These are phyloP conservation scores for Tillandsia fasciculata DNA, from an alignment of 176 grass and related monocot species.

Conservation along the genomic window DNA sequence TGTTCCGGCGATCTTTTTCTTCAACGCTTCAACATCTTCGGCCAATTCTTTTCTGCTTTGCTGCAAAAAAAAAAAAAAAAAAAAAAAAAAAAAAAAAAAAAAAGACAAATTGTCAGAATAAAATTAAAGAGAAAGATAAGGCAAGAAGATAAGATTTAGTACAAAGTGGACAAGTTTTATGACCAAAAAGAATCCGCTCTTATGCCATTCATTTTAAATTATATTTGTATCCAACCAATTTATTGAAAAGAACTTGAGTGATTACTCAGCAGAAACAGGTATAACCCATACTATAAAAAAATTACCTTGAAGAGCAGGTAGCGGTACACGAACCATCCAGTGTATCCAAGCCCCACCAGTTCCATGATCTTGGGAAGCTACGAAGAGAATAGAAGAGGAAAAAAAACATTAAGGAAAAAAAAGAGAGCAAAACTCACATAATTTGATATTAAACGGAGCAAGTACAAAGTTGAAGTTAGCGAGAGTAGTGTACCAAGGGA, in stretches of 20 bases:
- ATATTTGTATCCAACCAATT: background rate
- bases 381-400: slow-evolving; percentile 5
- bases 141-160: background rate
- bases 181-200: background rate
- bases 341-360: slow-evolving; percentile 90
- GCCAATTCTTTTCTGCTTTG: slow-evolving; percentile 82
- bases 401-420: background rate
- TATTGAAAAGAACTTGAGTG: background rate
- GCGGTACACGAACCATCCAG: slow-evolving; percentile 96
- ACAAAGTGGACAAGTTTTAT: background rate
- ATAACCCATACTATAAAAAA: background rate
- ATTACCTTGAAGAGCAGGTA: slow-evolving; percentile 99
- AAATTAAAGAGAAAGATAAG: background rate
- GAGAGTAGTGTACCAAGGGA: slow-evolving; percentile 52
- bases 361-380: slow-evolving; percentile 95
- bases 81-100: slow-evolving; percentile 1
- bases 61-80: slow-evolving; percentile 22
- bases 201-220: background rate
- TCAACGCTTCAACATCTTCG: slow-evolving; percentile 63
- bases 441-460: background rate
- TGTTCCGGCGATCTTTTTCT: slow-evolving; percentile 82
- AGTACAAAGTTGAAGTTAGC: background rate
- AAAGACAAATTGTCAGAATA: background rate
- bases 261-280: background rate
- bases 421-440: background rate